Evolutionary conservation across 2,329 filamentous ascomycete genomes (phyloP), one percentile per base, ranked within the genome.

Genomic region (Ceratocystis harringtonii): DNA sequence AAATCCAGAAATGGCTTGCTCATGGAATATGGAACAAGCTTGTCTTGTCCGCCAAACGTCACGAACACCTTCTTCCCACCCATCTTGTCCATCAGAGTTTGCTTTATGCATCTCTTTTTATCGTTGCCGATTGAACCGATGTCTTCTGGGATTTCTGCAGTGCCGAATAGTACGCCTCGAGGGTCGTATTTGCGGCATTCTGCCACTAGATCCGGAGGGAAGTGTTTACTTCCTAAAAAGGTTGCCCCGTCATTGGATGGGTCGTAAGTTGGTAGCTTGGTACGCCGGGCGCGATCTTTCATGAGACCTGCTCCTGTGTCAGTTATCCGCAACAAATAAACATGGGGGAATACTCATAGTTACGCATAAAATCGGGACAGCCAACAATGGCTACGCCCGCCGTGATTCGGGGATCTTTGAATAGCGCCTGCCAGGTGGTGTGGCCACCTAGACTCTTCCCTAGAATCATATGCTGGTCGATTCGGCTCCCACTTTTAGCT

Each of bases 381-480:
- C 92, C 94, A 64, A 97, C 89, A 28, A 96, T 81, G 2, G 89
- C 80, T 6, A 95, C 84, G 0, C 83, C 91, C 0, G 88, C 86
- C n/a, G 81, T 86, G 65, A 97, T 82, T 69, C 91, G 82, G 19
- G 86, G 83, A 68, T 97, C 92, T 45, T 84, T 81, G 58, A 96
- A 82, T 67, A 96, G 76, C 32, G 85, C 81, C 72, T 95, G 88
- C 91, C 92, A 97, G 1, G 87, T 86, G 12, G 88, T 84, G 74
- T 97, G 94, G 0, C 90, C 94, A 5, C 94, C 94, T 0, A 97
- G 77, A 28, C 88, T 92, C 66, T 95, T 84, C 0, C 94, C 94
- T 48, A 95, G 78, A 10, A 87, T 88, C 10, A 95, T 74, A 73
- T 96, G 85, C 63, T 65, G 66, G 19, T 67, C 84, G 81, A 68